Evolutionary conservation across 2,329 filamentous ascomycete genomes (phyloP).

Genomic region (Calonectria montana): DNA sequence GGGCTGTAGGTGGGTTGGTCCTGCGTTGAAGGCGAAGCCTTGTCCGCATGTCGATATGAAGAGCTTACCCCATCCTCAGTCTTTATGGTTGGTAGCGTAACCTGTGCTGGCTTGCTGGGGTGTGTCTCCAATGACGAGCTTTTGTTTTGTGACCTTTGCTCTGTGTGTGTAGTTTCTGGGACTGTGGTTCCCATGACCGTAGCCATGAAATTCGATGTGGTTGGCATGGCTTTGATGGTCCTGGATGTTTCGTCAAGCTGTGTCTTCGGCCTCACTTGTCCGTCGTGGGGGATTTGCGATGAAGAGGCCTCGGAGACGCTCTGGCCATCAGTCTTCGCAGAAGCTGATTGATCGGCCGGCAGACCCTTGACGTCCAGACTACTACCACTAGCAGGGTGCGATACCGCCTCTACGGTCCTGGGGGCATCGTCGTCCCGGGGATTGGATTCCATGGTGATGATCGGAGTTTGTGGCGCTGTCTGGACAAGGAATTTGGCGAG

Average conservation of each 20-base stretch:
- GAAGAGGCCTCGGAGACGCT: background rate
- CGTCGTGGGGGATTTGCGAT: background rate
- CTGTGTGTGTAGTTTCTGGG: background rate
- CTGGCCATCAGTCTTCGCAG: background rate
- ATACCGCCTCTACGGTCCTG: constrained; percentile 18
- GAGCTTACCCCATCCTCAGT: background rate
- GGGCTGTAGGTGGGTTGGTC: constrained; percentile 2
- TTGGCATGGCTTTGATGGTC: background rate
- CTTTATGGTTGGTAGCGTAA: background rate
- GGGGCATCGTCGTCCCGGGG: constrained; percentile 8
- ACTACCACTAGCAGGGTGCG: constrained; percentile 9
- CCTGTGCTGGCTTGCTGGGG: background rate
- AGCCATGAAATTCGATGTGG: background rate
- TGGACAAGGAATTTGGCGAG: background rate
- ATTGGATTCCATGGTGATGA: constrained; percentile 16
- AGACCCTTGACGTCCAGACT: background rate
- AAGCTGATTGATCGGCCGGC: background rate
- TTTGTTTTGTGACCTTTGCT: background rate
- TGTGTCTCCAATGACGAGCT: background rate
- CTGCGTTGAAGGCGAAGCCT: background rate
- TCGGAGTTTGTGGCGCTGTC: constrained; percentile 2
- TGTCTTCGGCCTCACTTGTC: background rate
- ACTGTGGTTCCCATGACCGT: background rate
- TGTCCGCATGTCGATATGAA: background rate
- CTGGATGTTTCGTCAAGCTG: background rate